Evolutionary conservation across 139 green algal genomes (phyloP).

Genomic region (Ostreobium quekettii): DNA sequence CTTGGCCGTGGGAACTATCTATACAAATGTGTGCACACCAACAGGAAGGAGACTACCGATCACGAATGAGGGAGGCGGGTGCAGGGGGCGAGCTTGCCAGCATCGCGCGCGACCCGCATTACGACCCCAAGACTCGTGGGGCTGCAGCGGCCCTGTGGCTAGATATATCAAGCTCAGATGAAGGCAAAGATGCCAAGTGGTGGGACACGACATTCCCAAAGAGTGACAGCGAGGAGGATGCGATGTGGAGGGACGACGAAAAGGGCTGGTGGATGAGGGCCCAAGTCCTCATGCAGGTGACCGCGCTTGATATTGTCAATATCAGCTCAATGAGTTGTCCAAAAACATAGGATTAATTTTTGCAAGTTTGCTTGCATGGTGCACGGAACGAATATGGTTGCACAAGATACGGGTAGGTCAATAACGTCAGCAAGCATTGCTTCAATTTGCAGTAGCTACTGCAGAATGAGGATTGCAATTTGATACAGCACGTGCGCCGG

Average conservation of each 20-base stretch:
- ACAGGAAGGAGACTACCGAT: background rate
- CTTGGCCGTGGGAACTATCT: too few species aligned
- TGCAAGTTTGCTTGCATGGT: too few species aligned
- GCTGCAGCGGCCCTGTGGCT: slow-evolving; percentile 30
- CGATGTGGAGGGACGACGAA: background rate
- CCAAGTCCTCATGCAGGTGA: slow-evolving; percentile 1
- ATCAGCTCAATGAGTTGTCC: too few species aligned
- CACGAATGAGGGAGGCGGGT: slow-evolving; percentile 27
- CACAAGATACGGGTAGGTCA: too few species aligned
- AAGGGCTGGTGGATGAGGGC: background rate
- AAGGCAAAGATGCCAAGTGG: slow-evolving; percentile 27
- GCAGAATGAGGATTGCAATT: too few species aligned
- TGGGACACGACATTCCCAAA: slow-evolving; percentile 9
- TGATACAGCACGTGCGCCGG: too few species aligned
- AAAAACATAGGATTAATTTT: too few species aligned
- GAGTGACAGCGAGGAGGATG: background rate
- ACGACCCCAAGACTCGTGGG: slow-evolving; percentile 25
- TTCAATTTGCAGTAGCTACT: too few species aligned
- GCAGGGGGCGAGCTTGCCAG: slow-evolving; percentile 22
- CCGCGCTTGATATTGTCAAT: background rate
- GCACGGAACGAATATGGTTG: too few species aligned
- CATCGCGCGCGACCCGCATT: slow-evolving; percentile 18
- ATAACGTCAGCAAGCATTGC: too few species aligned
- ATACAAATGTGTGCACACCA: background rate
- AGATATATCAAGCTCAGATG: slow-evolving; percentile 24